These are phyloP conservation scores for Mediolabrus comicus DNA, from an alignment of 108 stramenopile species.

Conservation along the genomic window DNA sequence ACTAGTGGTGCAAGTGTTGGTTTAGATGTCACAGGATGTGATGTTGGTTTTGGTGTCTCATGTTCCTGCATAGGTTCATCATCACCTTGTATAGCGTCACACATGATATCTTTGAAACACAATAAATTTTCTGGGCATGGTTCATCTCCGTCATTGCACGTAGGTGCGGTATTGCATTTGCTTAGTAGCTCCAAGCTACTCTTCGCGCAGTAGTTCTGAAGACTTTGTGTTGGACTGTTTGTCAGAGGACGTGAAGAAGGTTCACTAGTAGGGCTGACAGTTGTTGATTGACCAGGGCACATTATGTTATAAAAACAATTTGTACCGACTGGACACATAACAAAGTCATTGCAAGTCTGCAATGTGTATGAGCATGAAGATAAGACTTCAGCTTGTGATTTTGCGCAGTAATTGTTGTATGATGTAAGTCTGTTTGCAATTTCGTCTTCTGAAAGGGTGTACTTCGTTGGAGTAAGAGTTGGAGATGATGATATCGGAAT, in stretches of 20 bases:
- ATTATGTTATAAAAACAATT: conserved; percentile 28
- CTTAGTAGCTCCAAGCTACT: background rate
- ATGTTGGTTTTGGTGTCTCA: background rate
- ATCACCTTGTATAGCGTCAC: background rate
- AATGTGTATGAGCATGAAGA: conserved; percentile 31
- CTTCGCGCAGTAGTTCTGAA: conserved; percentile 2
- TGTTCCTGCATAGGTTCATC: background rate
- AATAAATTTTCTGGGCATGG: background rate
- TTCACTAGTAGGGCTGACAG: too few relatives aligned
- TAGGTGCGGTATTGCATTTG: conserved; percentile 1
- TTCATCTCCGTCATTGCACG: conserved; percentile 1
- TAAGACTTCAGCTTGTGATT: conserved; percentile 13
- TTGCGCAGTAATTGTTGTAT: conserved; percentile 34
- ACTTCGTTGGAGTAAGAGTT: conserved; percentile 12
- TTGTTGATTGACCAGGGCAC: conserved; percentile 17
- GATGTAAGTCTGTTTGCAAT: conserved; percentile 27
- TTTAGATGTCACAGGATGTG: conserved; percentile 3
- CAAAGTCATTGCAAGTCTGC: conserved; percentile 30
- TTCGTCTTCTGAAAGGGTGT: conserved; percentile 22
- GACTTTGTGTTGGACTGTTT: too few relatives aligned
- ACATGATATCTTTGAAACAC: background rate
- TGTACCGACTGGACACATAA: conserved; percentile 27
- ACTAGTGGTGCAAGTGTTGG: background rate
- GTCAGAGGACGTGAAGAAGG: too few relatives aligned
- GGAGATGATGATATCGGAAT: conserved; percentile 2